Percentiles rank a stretch among this genome's conserved stretches.
These are phyloP conservation scores for Rubroboletus satanas DNA, from an alignment of 768 basidiomycete genomes.

Conservation along the genomic window DNA sequence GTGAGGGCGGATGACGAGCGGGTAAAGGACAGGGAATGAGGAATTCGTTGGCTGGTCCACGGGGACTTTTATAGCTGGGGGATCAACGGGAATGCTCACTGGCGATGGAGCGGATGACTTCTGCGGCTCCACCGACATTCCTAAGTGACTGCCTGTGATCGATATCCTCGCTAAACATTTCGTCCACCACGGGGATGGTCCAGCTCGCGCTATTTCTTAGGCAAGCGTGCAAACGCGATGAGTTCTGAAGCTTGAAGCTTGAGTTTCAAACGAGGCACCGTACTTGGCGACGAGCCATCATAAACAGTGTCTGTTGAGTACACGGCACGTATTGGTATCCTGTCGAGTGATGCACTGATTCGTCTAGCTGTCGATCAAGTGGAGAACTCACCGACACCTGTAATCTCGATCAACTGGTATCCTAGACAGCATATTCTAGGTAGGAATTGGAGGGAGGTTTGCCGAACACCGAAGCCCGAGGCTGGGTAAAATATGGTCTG, in stretches of 20 bases:
- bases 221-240: not conserved
- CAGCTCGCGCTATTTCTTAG: not conserved
- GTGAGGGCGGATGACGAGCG: not conserved
- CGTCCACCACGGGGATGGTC: not conserved
- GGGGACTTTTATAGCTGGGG: conserved; percentile 17
- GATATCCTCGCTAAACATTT: not conserved
- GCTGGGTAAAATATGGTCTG: not conserved
- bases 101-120: not conserved
- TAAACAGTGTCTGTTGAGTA: not conserved
- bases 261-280: not conserved
- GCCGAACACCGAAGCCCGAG: not conserved
- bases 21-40: not conserved
- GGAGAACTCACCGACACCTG: not conserved
- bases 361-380: not conserved
- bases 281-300: not conserved
- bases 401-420: not conserved
- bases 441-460: not conserved
- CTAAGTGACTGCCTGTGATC: not conserved
- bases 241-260: not conserved
- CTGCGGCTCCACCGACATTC: conserved; percentile 5
- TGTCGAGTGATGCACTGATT: not conserved
- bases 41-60: not conserved
- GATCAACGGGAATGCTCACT: not conserved
- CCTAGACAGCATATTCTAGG: not conserved
- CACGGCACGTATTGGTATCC: not conserved